phyloP scores from a whole-genome alignment of 495 filamentous ascomycete species.

The Achaetomiella virescens region DNA sequence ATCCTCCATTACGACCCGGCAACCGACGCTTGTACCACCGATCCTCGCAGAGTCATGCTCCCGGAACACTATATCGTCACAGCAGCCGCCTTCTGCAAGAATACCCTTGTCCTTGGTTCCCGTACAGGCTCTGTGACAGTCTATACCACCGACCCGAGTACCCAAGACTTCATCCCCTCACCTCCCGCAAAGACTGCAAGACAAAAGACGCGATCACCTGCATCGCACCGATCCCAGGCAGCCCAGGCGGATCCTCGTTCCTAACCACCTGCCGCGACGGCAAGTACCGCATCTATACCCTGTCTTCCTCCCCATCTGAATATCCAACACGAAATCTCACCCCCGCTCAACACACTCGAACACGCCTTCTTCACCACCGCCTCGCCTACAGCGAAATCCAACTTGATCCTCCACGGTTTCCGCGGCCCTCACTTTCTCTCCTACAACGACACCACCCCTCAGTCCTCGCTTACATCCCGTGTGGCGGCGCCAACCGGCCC shows the following conservation, averaged over 20 bases:
- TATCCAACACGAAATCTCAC: slow-evolving; percentile 41
- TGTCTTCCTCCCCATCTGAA: slow-evolving; percentile 14
- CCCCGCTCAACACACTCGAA: slow-evolving; percentile 64
- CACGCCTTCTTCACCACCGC: slow-evolving; percentile 51
- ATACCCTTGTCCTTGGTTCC: slow-evolving; percentile 62
- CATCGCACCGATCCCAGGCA: slow-evolving; percentile 42
- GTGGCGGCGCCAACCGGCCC: slow-evolving; percentile 73
- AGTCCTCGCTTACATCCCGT: slow-evolving; percentile 64
- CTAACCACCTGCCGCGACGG: slow-evolving; percentile 73
- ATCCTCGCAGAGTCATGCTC: slow-evolving; percentile 15
- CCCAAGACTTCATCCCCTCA: slow-evolving; percentile 7
- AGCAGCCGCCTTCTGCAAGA: slow-evolving; percentile 29
- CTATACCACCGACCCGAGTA: slow-evolving; percentile 8
- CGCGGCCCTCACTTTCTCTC: slow-evolving; percentile 68
- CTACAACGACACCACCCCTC: slow-evolving; percentile 62
- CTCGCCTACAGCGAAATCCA: slow-evolving; percentile 9
- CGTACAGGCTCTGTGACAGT: slow-evolving; percentile 34
- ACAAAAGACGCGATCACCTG: slow-evolving; percentile 64
- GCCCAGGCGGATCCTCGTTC: slow-evolving; percentile 32
- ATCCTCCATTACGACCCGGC: slow-evolving; percentile 15
- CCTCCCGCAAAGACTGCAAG: slow-evolving; percentile 38
- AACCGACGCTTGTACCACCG: neutral
- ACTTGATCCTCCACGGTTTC: slow-evolving; percentile 76
- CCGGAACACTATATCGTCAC: slow-evolving; percentile 23
- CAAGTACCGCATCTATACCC: slow-evolving; percentile 54